A percentile compares a stretch with the other conserved stretches of the same genome.
Conservation (phyloP, 1,284 basidiomycete genomes). For the Lentinula novae-zelandiae region DNA sequence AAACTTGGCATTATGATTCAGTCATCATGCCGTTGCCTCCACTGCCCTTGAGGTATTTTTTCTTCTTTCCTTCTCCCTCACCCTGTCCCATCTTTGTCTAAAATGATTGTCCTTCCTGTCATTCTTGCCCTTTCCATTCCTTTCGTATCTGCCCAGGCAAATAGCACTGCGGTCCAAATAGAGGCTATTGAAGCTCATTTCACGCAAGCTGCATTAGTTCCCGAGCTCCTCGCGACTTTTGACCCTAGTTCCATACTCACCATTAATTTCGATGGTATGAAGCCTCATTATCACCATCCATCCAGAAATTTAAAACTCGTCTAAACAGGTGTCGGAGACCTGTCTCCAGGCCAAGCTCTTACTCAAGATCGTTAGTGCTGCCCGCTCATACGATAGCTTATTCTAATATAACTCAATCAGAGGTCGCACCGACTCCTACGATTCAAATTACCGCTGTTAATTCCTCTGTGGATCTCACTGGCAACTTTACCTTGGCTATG, state of each 20-base stretch:
- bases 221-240: slow-evolving; percentile 54
- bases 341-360: slow-evolving; percentile 58
- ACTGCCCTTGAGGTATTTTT: neutral
- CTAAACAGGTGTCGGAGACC: slow-evolving; percentile 36
- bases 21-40: neutral
- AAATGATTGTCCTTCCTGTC: slow-evolving; percentile 32
- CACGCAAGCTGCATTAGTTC: slow-evolving; percentile 53
- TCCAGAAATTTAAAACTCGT: neutral
- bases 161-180: slow-evolving; percentile 35
- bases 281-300: neutral
- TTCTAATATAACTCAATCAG: slow-evolving; percentile 30
- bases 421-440: slow-evolving; percentile 47
- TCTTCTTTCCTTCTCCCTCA: neutral
- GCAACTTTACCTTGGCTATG: slow-evolving; percentile 66
- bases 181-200: slow-evolving; percentile 62
- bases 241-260: slow-evolving; percentile 51
- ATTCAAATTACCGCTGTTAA: slow-evolving; percentile 47
- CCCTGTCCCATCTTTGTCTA: neutral
- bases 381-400: neutral
- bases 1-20: too few relatives aligned
- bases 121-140: slow-evolving; percentile 36
- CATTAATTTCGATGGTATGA: slow-evolving; percentile 43
- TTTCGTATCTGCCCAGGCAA: slow-evolving; percentile 39
- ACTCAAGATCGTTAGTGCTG: slow-evolving; percentile 47
- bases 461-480: slow-evolving; percentile 36